Evolutionary conservation across 2,329 filamentous ascomycete species (phyloP).

Genomic region (Akanthomyces dipterigenus): DNA sequence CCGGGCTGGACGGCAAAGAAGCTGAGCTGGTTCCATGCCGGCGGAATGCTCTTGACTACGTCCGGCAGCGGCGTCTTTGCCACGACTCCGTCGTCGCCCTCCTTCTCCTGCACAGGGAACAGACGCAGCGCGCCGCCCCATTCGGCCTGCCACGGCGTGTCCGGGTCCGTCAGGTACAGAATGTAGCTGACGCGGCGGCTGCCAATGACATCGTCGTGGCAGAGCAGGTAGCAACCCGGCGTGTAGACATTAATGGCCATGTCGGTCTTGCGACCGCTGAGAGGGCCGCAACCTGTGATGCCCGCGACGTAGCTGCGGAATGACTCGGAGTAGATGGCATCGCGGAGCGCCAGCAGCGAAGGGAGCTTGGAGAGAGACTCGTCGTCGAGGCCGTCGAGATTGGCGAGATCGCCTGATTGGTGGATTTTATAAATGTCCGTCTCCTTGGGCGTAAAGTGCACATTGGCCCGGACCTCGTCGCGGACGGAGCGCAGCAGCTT

Average conservation of each 20-base stretch:
- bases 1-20: constrained; percentile 98
- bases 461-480: constrained; percentile 79
- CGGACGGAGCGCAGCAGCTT: constrained; percentile 78
- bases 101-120: constrained; percentile 63
- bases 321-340: constrained; percentile 83
- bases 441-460: constrained; percentile 96
- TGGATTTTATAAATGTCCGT: constrained; percentile 99
- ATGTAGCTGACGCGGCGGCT: constrained; percentile 95
- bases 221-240: constrained; percentile 88
- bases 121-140: constrained; percentile 91
- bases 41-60: constrained; percentile 75
- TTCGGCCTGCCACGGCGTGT: constrained; percentile 78
- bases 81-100: constrained; percentile 58
- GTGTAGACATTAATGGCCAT: constrained; percentile 99
- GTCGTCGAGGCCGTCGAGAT: constrained; percentile 88
- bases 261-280: constrained; percentile 92
- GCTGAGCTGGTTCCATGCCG: constrained; percentile 93
- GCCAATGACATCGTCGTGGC: constrained; percentile 99
- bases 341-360: constrained; percentile 83
- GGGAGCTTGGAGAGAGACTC: constrained; percentile 79
- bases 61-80: constrained; percentile 78
- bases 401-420: constrained; percentile 94
- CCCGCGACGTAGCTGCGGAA: constrained; percentile 86
- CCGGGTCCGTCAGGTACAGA: constrained; percentile 88
- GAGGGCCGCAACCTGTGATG: constrained; percentile 76